Evolutionary conservation across 371 early-diverging fungal genomes (phyloP), one percentile per base, ranked within the genome.

Genomic region (Mucor irregularis): DNA sequence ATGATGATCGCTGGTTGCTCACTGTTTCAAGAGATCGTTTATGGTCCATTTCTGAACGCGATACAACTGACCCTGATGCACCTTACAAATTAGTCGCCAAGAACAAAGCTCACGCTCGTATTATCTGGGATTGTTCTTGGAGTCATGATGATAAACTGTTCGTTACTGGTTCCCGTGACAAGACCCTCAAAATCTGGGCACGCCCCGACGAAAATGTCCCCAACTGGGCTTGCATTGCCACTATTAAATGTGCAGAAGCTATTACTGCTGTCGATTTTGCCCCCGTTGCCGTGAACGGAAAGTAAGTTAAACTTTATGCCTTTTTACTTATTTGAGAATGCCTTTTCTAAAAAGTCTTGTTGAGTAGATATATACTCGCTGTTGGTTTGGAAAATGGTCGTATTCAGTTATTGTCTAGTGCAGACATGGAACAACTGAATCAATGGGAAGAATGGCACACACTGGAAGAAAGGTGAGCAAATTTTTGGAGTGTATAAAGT

Each of bases 101-200:
- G 46, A 81, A 84, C 40, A 92, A 91, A 67, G 91, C 96, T 1
- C 97, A 98, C 66, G 82, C 94, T 0, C 87, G 99, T 58, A 96
- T 98, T 51, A 87, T 98, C 24, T 98, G 99, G 99, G 90, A 90
- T 64, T 86, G 83, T 43, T 73, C 84, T 2, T 97, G 95, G 94
- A 75, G 84, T 34, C 82, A 78, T 17, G 94, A 94, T 63, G 91
- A 85, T 31, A 44, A 44, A 3, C 71, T 87, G 38, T 96, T 98
- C 78, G 94, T 83, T 10, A 97, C 99, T 0, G 96, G 82, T 11
- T 94, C 94, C 10, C 83, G 99, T 45, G 99, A 98, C 66, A 95
- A 94, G 65, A 86, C 90, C 4, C 49, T 93, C 53, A 92, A 92
- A 69, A 61, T 94, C 29, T 95, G 96, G 96, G 31, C 52, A n/a